A percentile compares a stretch with the other conserved stretches of the same genome.
These are phyloP conservation scores for Polyplosphaeria fusca DNA, from an alignment of 495 filamentous ascomycete species.

Conservation along the genomic window DNA sequence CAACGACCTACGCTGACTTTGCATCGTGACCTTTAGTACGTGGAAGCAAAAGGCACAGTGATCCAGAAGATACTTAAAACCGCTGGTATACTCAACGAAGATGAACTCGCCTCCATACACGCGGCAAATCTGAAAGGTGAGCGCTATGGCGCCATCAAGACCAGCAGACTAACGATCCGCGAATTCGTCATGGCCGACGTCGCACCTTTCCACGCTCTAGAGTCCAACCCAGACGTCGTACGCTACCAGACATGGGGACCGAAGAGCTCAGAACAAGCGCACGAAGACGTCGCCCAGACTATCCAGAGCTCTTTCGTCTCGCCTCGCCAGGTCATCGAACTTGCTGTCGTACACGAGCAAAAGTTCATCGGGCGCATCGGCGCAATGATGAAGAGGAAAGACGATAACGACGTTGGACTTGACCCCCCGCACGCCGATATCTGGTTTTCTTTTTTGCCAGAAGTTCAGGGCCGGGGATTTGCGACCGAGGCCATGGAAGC, in stretches of 20 bases:
- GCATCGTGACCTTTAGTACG: too few relatives aligned
- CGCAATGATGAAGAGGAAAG: not conserved
- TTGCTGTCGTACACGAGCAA: constrained; percentile 14
- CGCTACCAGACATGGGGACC: constrained; percentile 21
- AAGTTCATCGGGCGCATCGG: constrained; percentile 30
- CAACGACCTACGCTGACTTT: too few relatives aligned
- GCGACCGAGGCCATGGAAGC: constrained; percentile 29
- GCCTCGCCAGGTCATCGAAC: constrained; percentile 22
- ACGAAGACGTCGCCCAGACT: constrained; percentile 10
- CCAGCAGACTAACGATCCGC: constrained; percentile 17
- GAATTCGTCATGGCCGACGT: constrained; percentile 27
- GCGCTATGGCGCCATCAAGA: constrained; percentile 11
- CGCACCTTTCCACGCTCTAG: constrained; percentile 2
- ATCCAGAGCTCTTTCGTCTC: not conserved
- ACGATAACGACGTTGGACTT: not conserved
- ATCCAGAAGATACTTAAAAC: constrained; percentile 26
- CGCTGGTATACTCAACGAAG: constrained; percentile 16
- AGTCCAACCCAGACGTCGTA: constrained; percentile 14
- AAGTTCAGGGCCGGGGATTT: constrained; percentile 23
- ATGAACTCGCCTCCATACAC: constrained; percentile 13
- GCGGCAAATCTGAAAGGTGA: constrained; percentile 16
- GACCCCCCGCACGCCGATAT: constrained; percentile 8
- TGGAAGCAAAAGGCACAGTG: constrained; percentile 21
- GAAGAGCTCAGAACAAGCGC: constrained; percentile 14
- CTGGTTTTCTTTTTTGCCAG: constrained; percentile 30